phyloP scores from a whole-genome alignment of 371 early-diverging fungal genomes.

The Rhizomucor miehei region DNA sequence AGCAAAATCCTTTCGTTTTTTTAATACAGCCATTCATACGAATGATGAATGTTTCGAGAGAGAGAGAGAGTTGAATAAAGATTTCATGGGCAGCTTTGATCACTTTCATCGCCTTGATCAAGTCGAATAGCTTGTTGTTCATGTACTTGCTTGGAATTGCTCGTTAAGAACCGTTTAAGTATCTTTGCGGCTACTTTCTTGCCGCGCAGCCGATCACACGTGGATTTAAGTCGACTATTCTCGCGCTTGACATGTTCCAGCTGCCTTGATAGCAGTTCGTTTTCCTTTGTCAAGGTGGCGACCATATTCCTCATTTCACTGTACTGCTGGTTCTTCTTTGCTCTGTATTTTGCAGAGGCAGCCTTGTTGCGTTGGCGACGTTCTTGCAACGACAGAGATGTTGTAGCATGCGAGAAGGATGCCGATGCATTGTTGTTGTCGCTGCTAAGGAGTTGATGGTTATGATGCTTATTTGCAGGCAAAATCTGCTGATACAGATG shows the following conservation, averaged over 20 bases:
- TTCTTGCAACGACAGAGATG: slow-evolving; percentile 51
- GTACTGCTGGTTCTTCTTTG: slow-evolving; percentile 59
- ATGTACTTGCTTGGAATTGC: slow-evolving; percentile 1
- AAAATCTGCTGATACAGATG: too few species aligned
- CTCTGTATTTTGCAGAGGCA: slow-evolving; percentile 64
- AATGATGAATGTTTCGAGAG: too few species aligned
- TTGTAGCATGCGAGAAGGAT: neutral
- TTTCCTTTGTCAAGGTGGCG: slow-evolving; percentile 43
- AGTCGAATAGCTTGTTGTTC: slow-evolving; percentile 3
- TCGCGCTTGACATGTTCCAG: slow-evolving; percentile 48
- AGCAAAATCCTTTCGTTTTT: too few species aligned
- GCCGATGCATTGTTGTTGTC: neutral
- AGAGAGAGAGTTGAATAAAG: neutral
- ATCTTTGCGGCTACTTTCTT: slow-evolving; percentile 56
- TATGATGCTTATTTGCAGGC: slow-evolving; percentile 4
- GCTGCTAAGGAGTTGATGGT: neutral
- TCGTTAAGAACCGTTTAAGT: slow-evolving; percentile 35
- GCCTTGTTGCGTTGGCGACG: slow-evolving; percentile 59
- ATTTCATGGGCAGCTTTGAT: neutral
- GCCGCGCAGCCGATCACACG: slow-evolving; percentile 53
- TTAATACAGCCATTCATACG: too few species aligned
- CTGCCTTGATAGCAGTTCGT: slow-evolving; percentile 45
- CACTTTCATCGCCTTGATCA: slow-evolving; percentile 5
- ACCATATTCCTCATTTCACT: slow-evolving; percentile 57
- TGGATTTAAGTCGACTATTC: slow-evolving; percentile 41